Percentiles rank a stretch among this genome's conserved stretches.
These are phyloP conservation scores for Colletotrichum lini DNA, from an alignment of 2,329 filamentous ascomycete genomes.

Conservation along the genomic window DNA sequence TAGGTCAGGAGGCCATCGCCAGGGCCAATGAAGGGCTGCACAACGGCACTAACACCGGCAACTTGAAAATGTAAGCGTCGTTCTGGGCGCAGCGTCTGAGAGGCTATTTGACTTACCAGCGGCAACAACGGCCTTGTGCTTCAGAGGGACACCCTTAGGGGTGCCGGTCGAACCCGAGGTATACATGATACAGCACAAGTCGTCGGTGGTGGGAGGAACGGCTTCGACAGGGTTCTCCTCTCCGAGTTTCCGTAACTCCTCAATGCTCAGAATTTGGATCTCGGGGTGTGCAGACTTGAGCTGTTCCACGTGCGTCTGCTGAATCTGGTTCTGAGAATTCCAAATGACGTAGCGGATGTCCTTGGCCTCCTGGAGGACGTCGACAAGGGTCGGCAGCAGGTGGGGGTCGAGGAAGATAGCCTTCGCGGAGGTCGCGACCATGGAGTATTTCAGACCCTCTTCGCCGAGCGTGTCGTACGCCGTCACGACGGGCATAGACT, in stretches of 20 bases:
- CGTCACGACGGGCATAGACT: conserved; percentile 88
- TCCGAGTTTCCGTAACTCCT: conserved; percentile 66
- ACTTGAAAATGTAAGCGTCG: conserved; percentile 60
- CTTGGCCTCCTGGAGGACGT: conserved; percentile 65
- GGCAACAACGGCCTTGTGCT: conserved; percentile 81
- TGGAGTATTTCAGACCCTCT: conserved; percentile 81
- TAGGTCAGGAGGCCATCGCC: conserved; percentile 87
- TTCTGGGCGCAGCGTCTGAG: not conserved
- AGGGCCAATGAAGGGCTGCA: conserved; percentile 82
- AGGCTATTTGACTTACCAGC: conserved; percentile 69
- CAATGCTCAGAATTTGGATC: conserved; percentile 64
- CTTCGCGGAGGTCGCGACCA: conserved; percentile 79
- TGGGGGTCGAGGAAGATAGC: conserved; percentile 70
- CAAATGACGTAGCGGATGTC: conserved; percentile 68
- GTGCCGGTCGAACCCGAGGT: conserved; percentile 88
- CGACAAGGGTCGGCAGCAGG: conserved; percentile 71
- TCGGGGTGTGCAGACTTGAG: conserved; percentile 59
- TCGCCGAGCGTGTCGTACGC: conserved; percentile 86
- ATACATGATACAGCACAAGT: conserved; percentile 81
- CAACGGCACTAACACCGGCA: conserved; percentile 82
- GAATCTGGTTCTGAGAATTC: conserved; percentile 67
- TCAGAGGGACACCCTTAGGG: conserved; percentile 85
- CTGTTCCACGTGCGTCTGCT: conserved; percentile 65
- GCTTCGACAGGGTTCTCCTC: conserved; percentile 77
- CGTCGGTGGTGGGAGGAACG: conserved; percentile 78